Evolutionary conservation across 192 early-diverging fungal species (phyloP).

Genomic region (Lobulomyces angularis): DNA sequence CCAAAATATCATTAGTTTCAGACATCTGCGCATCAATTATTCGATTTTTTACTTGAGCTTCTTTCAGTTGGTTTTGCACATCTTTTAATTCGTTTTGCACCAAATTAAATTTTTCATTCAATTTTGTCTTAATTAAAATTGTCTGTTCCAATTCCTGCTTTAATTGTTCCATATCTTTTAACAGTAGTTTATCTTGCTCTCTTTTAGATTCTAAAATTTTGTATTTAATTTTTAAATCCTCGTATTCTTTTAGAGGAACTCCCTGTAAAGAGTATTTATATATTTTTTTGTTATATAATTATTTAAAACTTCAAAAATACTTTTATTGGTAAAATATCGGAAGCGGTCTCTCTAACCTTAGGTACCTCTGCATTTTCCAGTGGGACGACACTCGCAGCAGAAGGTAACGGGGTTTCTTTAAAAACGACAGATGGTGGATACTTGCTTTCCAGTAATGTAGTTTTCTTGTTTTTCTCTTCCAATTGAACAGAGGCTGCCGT

Average conservation of each 20-base stretch:
- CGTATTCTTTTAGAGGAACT: slow-evolving; percentile 67
- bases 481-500: too few relatives aligned
- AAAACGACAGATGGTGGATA: too few relatives aligned
- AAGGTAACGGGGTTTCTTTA: too few relatives aligned
- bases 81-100: slow-evolving; percentile 64
- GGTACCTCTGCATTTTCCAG: too few relatives aligned
- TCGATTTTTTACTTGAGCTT: slow-evolving; percentile 46
- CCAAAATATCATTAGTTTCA: slow-evolving; percentile 65
- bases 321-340: too few relatives aligned
- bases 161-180: slow-evolving; percentile 58
- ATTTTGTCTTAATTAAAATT: slow-evolving; percentile 1
- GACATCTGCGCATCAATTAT: slow-evolving; percentile 50
- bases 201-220: slow-evolving; percentile 68
- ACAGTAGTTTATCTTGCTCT: slow-evolving; percentile 60
- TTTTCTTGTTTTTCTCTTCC: too few relatives aligned
- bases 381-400: too few relatives aligned
- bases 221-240: slow-evolving; percentile 67
- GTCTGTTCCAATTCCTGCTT: slow-evolving; percentile 58
- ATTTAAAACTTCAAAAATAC: too few relatives aligned
- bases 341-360: too few relatives aligned
- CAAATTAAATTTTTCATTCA: slow-evolving; percentile 47
- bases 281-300: too few relatives aligned
- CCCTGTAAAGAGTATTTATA: too few relatives aligned
- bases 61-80: slow-evolving; percentile 42
- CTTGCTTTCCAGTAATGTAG: too few relatives aligned